Evolutionary conservation across 106 monocot species (phyloP), one percentile per base, ranked within the genome.

Genomic region (Cymbidium sinense): DNA sequence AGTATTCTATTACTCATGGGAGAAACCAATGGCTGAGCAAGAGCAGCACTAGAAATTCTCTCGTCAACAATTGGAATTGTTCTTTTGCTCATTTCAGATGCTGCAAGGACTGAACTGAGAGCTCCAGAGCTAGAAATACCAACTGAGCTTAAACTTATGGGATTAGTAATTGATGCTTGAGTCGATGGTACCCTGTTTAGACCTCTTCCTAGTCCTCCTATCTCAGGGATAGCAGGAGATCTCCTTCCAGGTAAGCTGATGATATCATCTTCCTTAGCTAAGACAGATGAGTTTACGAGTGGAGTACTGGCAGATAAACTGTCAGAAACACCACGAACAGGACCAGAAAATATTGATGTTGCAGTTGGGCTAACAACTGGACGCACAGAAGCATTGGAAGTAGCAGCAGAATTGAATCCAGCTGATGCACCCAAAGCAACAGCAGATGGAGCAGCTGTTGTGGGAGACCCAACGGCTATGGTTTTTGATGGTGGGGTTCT

Each of bases 191-290:
- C 87, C 74, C 91, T 82, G 58, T 44, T 79, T 19, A 81, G 76
- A 33, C 94, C 87, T 61, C 90, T 88, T 25, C 86, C 88, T 34
- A 87, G 50, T 25, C 81, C 80, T 25, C 81, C 80, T 69, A 84
- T 80, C 72, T 94, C 94, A 79, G 79, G 89, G 75, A 89, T 83
- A n/a, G 88, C 87, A 62, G 96, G 96, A 70, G 96, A 96, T 74
- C 87, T 87, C 50, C 83, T 93, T 21, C 51, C 79, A 54, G 88
- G 83, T 34, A 91, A 84, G 39, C 12, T 82, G 70, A 69, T 70
- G 75, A 34, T 88, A 84, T 91, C 91, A 71, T 94, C 96, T 58
- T 96, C 93, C 77, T 94, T 96, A 20, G 82, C 64, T 58, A 85
- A 78, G 54, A 1, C 72, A 7, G 89, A 78, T 34, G 83, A 62